Percentiles rank a stretch among this genome's conserved stretches.
phyloP scores from a whole-genome alignment of 2,329 filamentous ascomycete species.

The Pseudogymnoascus sp. region DNA sequence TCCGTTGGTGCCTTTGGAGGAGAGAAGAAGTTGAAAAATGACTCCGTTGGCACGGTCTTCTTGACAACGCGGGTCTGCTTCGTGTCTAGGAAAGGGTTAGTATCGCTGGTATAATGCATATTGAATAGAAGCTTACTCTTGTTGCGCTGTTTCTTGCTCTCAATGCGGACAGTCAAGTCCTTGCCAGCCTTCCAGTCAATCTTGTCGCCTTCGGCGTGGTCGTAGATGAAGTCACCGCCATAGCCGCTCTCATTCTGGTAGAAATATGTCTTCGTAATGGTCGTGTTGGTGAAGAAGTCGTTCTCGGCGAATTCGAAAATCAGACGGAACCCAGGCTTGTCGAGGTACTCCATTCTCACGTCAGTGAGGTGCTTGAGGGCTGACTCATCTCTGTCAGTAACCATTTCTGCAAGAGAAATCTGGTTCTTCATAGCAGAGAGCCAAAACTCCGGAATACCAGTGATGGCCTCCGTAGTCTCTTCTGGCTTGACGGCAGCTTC shows the following conservation, averaged over 20 bases:
- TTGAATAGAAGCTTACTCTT: conserved; percentile 63
- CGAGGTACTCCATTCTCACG: conserved; percentile 98
- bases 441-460: conserved; percentile 98
- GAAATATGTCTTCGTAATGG: conserved; percentile 94
- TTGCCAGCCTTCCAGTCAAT: conserved; percentile 93
- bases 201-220: conserved; percentile 96
- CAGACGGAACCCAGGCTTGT: conserved; percentile 93
- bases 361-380: conserved; percentile 85
- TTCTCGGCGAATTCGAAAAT: conserved; percentile 97
- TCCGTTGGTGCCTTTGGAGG: conserved; percentile 79
- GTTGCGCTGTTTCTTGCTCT: conserved; percentile 99
- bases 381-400: conserved; percentile 92
- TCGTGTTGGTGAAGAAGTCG: conserved; percentile 96
- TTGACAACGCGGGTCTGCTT: conserved; percentile 99
- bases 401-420: conserved; percentile 92
- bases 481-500: conserved; percentile 40
- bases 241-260: conserved; percentile 99
- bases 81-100: conserved; percentile 55
- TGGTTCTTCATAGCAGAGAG: conserved; percentile 99
- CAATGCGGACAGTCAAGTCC: conserved; percentile 86
- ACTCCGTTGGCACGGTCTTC: conserved; percentile 97
- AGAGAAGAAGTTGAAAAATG: conserved; percentile 90
- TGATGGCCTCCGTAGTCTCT: conserved; percentile 45
- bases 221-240: conserved; percentile 98
- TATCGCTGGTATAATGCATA: neutral